A percentile compares a stretch with the other conserved stretches of the same genome.
These are phyloP conservation scores for Alternaria hordeiaustralica DNA, from an alignment of 2,329 filamentous ascomycete species.

Conservation along the genomic window DNA sequence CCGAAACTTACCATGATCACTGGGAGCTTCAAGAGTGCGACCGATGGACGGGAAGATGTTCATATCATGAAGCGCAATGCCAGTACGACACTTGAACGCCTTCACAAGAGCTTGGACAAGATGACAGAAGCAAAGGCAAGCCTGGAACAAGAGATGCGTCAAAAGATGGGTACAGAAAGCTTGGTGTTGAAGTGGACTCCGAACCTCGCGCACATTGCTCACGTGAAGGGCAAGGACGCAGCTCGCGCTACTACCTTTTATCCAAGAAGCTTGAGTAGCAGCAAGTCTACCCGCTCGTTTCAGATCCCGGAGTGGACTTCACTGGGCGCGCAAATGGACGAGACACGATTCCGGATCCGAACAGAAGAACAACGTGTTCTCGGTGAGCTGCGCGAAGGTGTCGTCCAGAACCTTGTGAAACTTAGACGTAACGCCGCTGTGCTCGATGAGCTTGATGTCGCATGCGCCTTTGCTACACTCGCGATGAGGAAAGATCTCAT, in stretches of 20 bases:
- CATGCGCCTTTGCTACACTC: conserved; percentile 81
- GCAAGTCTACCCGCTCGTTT: conserved; percentile 84
- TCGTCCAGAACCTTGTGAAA: conserved; percentile 82
- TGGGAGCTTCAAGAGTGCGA: conserved; percentile 42
- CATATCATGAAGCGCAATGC: conserved; percentile 72
- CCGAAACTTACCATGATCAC: conserved; percentile 42
- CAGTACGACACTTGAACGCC: conserved; percentile 66
- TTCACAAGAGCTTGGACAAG: conserved; percentile 71
- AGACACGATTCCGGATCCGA: conserved; percentile 77
- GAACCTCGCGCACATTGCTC: conserved; percentile 85
- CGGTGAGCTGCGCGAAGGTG: conserved; percentile 72
- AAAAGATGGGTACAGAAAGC: conserved; percentile 58
- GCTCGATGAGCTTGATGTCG: conserved; percentile 90
- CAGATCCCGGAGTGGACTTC: conserved; percentile 83
- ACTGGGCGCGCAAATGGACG: conserved; percentile 80
- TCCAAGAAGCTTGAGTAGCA: conserved; percentile 71
- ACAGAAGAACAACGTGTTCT: conserved; percentile 86
- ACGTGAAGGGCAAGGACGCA: conserved; percentile 81
- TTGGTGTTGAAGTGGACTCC: conserved; percentile 87
- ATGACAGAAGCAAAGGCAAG: conserved; percentile 66
- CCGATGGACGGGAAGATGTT: conserved; percentile 56
- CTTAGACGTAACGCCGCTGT: conserved; percentile 89
- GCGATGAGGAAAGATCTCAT: conserved; percentile 76
- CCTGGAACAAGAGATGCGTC: conserved; percentile 68
- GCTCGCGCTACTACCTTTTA: conserved; percentile 44